Conservation (phyloP, 2,329 filamentous ascomycete genomes). For the Cladosporium cucumerinum region DNA sequence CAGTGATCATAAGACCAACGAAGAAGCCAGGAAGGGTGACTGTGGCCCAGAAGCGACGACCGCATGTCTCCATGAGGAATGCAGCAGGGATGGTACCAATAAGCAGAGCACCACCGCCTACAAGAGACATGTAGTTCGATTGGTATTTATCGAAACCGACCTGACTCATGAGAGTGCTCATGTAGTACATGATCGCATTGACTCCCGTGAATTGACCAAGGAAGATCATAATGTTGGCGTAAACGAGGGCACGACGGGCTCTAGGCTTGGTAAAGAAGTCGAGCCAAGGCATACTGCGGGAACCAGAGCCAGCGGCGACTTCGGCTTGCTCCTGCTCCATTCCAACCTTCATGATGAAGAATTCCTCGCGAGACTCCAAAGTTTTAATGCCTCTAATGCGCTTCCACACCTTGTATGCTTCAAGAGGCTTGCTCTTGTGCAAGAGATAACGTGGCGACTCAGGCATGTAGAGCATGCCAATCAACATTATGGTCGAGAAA, state of each 20-base stretch:
- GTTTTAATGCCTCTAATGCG: constrained; percentile 61
- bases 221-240: constrained; percentile 68
- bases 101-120: constrained; percentile 64
- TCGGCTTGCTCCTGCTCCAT: constrained; percentile 55
- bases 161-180: constrained; percentile 61
- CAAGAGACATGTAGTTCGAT: constrained; percentile 66
- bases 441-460: constrained; percentile 67
- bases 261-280: constrained; percentile 70
- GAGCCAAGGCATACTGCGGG: constrained; percentile 64
- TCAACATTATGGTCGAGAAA: constrained; percentile 60
- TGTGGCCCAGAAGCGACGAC: constrained; percentile 72
- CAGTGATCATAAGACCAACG: constrained; percentile 63
- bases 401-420: constrained; percentile 68
- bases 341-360: constrained; percentile 67
- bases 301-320: constrained; percentile 48
- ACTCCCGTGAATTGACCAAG: constrained; percentile 65
- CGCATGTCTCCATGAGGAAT: constrained; percentile 69
- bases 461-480: constrained; percentile 66
- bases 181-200: constrained; percentile 57
- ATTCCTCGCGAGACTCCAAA: constrained; percentile 62
- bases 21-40: constrained; percentile 45
- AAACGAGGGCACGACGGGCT: constrained; percentile 62
- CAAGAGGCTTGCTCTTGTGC: constrained; percentile 60
- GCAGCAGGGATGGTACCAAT: constrained; percentile 33
- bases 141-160: constrained; percentile 63